phyloP scores from a whole-genome alignment of 345 rosid genomes.

The Clarkia xantiana region DNA sequence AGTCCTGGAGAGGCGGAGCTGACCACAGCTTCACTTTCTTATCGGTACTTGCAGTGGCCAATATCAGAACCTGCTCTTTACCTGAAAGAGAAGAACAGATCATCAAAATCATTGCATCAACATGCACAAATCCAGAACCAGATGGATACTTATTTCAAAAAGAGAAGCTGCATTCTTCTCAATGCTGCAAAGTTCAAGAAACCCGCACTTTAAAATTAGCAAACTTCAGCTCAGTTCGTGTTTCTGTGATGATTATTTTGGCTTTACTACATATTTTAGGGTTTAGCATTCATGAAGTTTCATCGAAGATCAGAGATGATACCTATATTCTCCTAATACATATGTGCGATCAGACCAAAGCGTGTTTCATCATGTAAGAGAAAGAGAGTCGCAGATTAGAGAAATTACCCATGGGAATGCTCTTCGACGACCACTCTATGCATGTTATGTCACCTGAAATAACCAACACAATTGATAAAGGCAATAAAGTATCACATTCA shows the following conservation, averaged over 20 bases:
- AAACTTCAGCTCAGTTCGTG: too few species aligned
- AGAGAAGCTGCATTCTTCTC: not conserved
- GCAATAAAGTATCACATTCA: not conserved
- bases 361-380: too few species aligned
- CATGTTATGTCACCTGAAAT: constrained; percentile 74
- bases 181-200: not conserved
- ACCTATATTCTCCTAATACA: too few species aligned
- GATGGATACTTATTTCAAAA: not conserved
- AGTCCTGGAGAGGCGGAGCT: constrained; percentile 29
- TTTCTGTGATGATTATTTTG: too few species aligned
- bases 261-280: too few species aligned
- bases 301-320: too few species aligned
- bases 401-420: constrained; percentile 47
- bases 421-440: constrained; percentile 63
- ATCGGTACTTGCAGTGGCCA: constrained; percentile 70
- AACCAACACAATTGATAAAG: constrained; percentile 3
- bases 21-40: constrained; percentile 91
- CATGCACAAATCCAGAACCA: not conserved
- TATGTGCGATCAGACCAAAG: too few species aligned
- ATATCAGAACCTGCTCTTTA: constrained; percentile 25
- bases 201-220: too few species aligned
- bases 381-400: not conserved
- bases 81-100: constrained; percentile 28
- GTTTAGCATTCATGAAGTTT: too few species aligned
- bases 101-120: not conserved